Base-by-base conservation (phyloP, 345 rosid genomes). In the Laguncularia racemosa region DNA sequence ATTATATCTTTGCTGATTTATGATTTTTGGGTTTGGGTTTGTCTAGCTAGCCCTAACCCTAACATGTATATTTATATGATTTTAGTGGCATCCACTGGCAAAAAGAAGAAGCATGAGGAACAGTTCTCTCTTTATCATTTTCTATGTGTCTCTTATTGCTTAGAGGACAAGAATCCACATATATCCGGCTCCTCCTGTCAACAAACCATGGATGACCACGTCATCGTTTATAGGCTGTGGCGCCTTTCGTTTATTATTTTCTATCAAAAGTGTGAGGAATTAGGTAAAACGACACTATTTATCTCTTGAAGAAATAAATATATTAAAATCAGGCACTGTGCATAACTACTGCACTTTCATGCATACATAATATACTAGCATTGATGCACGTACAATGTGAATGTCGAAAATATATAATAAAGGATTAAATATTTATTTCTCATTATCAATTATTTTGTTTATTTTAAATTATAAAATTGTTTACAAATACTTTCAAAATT, bases 41-140 rank as follows among this genome's bases (percentile, higher is more conserved):
- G 53, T 52, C 59, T 55, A 62, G 38, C 64, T 72, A 76, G 76
- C 84, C 84, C 83, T 80, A 83, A 76, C 85, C 84, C 85, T 80
- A 80, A 72, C 71, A 13, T 64, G 56, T 57, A 50, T 44, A 48
- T 47, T 48, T 72, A 54, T 80, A 83, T 63, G 65, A 60, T 52
- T 60, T 23, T 45, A 52, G 47, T 68, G 59, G 59, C 44, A 48
- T 2, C 60, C 45, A 56, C 59, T 44, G 53, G 53, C 56, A 54
- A 23, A 53, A 55, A 59, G 69, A 58, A 26, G 69, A 14, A 44
- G 69, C 16, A 13, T 44, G 51, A 20, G 46, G 19, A 48, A 67
- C 63, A 66, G 59, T 53, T 57, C 67, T 65, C 71, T 38, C 58
- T 67, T 67, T 46, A 71, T 73, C 74, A 48, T 61, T 67, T 56